Evolutionary conservation across 805 yeast genomes (phyloP).

Genomic region (Metschnikowia rubicola): DNA sequence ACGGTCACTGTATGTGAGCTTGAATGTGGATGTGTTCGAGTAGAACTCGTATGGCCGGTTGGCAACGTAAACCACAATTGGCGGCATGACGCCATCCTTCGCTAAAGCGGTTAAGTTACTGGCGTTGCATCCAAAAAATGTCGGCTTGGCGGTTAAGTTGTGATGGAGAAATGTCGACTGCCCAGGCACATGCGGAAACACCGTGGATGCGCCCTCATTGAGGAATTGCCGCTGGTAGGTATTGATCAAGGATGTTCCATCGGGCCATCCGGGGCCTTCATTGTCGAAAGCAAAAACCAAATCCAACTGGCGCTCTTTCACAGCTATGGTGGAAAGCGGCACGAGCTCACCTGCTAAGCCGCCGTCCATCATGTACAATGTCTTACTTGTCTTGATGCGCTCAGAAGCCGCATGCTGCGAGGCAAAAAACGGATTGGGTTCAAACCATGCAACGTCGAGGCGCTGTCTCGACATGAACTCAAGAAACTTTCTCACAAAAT

Average conservation of each 20-base stretch:
- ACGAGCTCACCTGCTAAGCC: constrained; percentile 37
- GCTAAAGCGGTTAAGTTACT: constrained; percentile 53
- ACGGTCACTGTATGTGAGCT: constrained; percentile 56
- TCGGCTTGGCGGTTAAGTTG: constrained; percentile 65
- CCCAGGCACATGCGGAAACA: constrained; percentile 83
- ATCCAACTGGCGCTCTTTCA: constrained; percentile 34
- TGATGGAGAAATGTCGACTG: constrained; percentile 51
- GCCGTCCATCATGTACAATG: constrained; percentile 38
- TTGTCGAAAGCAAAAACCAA: constrained; percentile 38
- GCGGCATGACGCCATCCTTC: constrained; percentile 49
- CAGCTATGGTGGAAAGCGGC: constrained; percentile 32
- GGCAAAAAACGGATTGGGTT: constrained; percentile 37
- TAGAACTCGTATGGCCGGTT: constrained; percentile 62
- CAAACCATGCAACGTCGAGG: constrained; percentile 33
- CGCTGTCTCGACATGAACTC: constrained; percentile 21
- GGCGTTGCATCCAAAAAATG: constrained; percentile 82
- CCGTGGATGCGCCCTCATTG: constrained; percentile 50
- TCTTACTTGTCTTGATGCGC: constrained; percentile 24
- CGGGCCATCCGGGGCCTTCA: constrained; percentile 31
- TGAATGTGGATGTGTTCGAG: constrained; percentile 72
- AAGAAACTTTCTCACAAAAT: constrained; percentile 24
- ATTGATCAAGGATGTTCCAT: constrained; percentile 29
- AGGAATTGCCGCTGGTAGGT: constrained; percentile 36
- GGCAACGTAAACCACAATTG: constrained; percentile 74
- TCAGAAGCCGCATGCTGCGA: constrained; percentile 28